phyloP scores from a whole-genome alignment of 2,329 filamentous ascomycete genomes.

The Trichoderma simmonsii region DNA sequence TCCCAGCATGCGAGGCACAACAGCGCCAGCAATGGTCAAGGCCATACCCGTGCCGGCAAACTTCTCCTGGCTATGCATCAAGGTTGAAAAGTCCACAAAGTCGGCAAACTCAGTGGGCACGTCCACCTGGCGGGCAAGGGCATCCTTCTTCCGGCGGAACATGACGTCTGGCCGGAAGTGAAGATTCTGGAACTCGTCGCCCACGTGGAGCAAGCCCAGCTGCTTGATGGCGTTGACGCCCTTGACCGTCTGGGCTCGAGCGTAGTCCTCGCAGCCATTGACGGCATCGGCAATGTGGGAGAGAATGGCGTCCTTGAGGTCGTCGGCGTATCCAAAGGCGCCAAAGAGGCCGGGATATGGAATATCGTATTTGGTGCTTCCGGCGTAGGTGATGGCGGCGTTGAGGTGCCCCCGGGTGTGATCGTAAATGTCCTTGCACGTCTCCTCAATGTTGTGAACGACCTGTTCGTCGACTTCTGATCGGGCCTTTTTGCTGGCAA shows the following conservation, averaged over 20 bases:
- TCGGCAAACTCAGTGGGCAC: slow-evolving; percentile 86
- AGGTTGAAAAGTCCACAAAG: slow-evolving; percentile 81
- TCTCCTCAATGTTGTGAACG: slow-evolving; percentile 77
- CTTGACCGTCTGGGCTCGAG: slow-evolving; percentile 70
- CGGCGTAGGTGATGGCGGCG: slow-evolving; percentile 71
- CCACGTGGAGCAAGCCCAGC: slow-evolving; percentile 82
- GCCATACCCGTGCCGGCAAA: slow-evolving; percentile 92
- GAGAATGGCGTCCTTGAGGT: slow-evolving; percentile 88
- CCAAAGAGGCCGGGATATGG: slow-evolving; percentile 81
- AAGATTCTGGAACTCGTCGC: slow-evolving; percentile 79
- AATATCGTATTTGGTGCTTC: slow-evolving; percentile 72
- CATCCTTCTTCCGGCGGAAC: slow-evolving; percentile 83
- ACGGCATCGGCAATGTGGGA: slow-evolving; percentile 81
- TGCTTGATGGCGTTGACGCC: slow-evolving; percentile 88
- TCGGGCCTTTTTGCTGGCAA: slow-evolving; percentile 77
- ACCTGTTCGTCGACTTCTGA: slow-evolving; percentile 77
- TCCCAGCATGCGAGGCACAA: slow-evolving; percentile 78
- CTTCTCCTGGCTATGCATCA: slow-evolving; percentile 92
- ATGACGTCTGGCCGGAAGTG: slow-evolving; percentile 90
- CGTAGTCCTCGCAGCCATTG: slow-evolving; percentile 76
- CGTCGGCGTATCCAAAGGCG: slow-evolving; percentile 89
- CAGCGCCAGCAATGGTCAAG: slow-evolving; percentile 81
- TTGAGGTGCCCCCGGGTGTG: slow-evolving; percentile 74
- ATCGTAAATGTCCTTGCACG: slow-evolving; percentile 81
- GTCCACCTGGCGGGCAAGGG: slow-evolving; percentile 78